These are phyloP conservation scores for Penicillium frequentans DNA, from an alignment of 2,329 filamentous ascomycete species.

Conservation along the genomic window DNA sequence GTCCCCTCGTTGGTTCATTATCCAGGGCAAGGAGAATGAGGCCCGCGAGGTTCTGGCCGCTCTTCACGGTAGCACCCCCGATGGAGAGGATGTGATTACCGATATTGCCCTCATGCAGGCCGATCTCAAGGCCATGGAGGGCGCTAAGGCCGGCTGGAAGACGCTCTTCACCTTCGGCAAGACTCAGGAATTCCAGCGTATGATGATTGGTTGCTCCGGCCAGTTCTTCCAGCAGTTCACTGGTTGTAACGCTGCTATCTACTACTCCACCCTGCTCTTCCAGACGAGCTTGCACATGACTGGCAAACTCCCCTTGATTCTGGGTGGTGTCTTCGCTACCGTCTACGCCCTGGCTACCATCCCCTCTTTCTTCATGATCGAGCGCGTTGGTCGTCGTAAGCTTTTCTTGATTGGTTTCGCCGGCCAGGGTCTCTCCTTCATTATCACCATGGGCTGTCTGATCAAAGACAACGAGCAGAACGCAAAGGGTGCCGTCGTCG, in stretches of 20 bases:
- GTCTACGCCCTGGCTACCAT: constrained; percentile 29
- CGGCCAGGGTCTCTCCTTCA: constrained; percentile 33
- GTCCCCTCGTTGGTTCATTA: constrained; percentile 55
- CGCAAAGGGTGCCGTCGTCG: constrained; percentile 49
- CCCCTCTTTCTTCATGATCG: constrained; percentile 11
- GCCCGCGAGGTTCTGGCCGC: constrained; percentile 50
- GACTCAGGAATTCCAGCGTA: constrained; percentile 33
- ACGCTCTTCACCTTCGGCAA: constrained; percentile 29
- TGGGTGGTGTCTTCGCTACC: constrained; percentile 30
- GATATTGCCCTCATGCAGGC: constrained; percentile 46
- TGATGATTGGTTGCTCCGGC: constrained; percentile 30
- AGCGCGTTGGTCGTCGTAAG: constrained; percentile 9
- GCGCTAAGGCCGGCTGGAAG: constrained; percentile 25
- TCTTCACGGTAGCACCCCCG: constrained; percentile 40
- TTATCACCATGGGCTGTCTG: constrained; percentile 37
- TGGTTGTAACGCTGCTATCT: constrained; percentile 48
- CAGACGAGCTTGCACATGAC: constrained; percentile 35
- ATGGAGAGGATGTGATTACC: constrained; percentile 33
- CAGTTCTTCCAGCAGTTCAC: constrained; percentile 46
- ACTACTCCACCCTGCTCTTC: constrained; percentile 48
- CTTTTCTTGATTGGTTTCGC: constrained; percentile 8
- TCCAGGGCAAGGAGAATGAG: constrained; percentile 50
- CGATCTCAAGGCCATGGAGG: constrained; percentile 40
- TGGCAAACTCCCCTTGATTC: constrained; percentile 19
- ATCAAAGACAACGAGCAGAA: constrained; percentile 21